Conservation (phyloP, 148 eudicot species). For the Linanthus parryae region DNA sequence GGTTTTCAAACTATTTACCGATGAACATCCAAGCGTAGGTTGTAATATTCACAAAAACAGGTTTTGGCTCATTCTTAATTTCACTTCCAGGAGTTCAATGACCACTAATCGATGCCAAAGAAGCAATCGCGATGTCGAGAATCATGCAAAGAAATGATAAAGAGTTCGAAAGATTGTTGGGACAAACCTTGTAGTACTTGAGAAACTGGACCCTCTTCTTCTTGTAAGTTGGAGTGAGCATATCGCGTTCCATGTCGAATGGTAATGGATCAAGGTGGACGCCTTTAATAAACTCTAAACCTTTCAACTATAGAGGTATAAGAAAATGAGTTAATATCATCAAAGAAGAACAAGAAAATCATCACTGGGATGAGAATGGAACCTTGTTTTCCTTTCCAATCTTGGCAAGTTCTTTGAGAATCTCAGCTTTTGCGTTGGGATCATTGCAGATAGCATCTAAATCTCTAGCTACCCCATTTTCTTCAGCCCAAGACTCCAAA, state of each 20-base stretch:
- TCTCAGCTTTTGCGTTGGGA: slow-evolving; percentile 47
- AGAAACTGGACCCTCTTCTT: slow-evolving; percentile 88
- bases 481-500: slow-evolving; percentile 64
- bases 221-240: slow-evolving; percentile 83
- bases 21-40: too few species aligned
- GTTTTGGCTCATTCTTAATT: too few species aligned
- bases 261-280: slow-evolving; percentile 78
- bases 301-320: slow-evolving; percentile 45
- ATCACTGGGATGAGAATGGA: background rate
- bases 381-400: slow-evolving; percentile 75
- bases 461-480: slow-evolving; percentile 45
- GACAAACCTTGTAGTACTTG: slow-evolving; percentile 70
- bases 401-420: slow-evolving; percentile 55
- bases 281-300: slow-evolving; percentile 67
- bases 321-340: slow-evolving; percentile 1
- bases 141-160: too few species aligned
- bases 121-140: too few species aligned
- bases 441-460: slow-evolving; percentile 53
- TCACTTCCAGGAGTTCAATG: too few species aligned
- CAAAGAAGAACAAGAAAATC: background rate
- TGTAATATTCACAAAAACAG: too few species aligned
- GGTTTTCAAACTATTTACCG: too few species aligned
- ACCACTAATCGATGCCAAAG: too few species aligned
- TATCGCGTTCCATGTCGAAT: slow-evolving; percentile 88
- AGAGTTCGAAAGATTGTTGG: too few species aligned